Base-by-base conservation (phyloP, 2,329 filamentous ascomycete genomes). In the Alternaria solani region DNA sequence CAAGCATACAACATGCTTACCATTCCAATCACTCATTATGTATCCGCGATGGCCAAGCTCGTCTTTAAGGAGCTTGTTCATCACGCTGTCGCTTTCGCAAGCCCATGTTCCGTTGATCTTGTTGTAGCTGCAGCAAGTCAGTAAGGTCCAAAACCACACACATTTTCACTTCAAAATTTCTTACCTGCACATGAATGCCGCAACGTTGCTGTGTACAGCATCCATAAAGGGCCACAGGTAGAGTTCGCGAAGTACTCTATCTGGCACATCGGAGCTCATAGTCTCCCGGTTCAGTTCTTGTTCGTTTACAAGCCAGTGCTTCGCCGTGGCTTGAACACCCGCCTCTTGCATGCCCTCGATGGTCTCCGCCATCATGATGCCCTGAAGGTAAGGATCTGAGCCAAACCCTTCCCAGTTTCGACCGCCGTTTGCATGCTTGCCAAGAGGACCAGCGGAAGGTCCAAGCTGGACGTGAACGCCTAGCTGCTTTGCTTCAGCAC, bases 151-250 rank as follows among this genome's bases (percentile, higher is more conserved):
- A 14, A 7, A 6, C 25, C 39, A 25, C 25, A 42, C 20, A 25
- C 1, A 0, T 12, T 8, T 25, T 11, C 8, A 59, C 61, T 18
- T n/a, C 52, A 51, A 11, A 6, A 20, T 11, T n/a, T 42, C 52
- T 16, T 28, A 60, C 57, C 57, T 62, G 73, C 81, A 84, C 83
- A 85, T 85, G 14, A 84, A 71, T 2, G 79, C 79, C 12, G 79
- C 77, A 47, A 90, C 88, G 11, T 89, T 89, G 8, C 89, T 89
- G 56, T 83, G 83, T 54, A 92, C 86, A 1, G 89, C 89, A 70
- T 93, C 90, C 26, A 86, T 89, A 71, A 93, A 94, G 0, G 91
- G 91, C 91, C 91, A 93, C 26, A 89, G 81, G 72, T 93, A 94
- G 6, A 92, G 78, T 75, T 93, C 91, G 69, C 93, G 91, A 73